phyloP scores from a whole-genome alignment of 768 basidiomycete genomes.

The Lactifluus pinguis region DNA sequence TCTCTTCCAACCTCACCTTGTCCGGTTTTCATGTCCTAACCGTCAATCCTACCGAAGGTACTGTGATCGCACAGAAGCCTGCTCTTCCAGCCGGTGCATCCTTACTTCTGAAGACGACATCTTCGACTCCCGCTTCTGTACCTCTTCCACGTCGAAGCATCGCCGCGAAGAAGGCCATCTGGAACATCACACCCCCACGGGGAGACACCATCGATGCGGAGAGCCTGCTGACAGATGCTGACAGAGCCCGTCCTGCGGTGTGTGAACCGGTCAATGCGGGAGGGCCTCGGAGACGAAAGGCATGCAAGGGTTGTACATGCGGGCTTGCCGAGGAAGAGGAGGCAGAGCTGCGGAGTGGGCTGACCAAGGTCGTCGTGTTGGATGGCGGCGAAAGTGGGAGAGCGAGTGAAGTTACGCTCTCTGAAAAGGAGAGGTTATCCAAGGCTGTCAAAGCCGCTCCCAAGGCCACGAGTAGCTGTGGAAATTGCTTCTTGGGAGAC shows the following conservation, averaged over 20 bases:
- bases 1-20: constrained; percentile 53
- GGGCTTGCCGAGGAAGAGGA: constrained; percentile 92
- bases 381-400: constrained; percentile 54
- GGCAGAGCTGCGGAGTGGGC: constrained; percentile 49
- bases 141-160: constrained; percentile 44
- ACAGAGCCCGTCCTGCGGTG: constrained; percentile 68
- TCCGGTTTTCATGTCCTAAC: constrained; percentile 58
- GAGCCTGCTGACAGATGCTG: constrained; percentile 72
- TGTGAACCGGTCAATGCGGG: constrained; percentile 54
- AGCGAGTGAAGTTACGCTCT: constrained; percentile 45
- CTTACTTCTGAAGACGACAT: constrained; percentile 34
- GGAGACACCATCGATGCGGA: constrained; percentile 76
- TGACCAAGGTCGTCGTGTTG: constrained; percentile 57
- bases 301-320: constrained; percentile 95
- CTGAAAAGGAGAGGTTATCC: constrained; percentile 56
- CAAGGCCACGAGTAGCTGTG: constrained; percentile 93
- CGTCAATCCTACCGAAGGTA: constrained; percentile 29
- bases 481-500: constrained; percentile 95
- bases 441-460: constrained; percentile 62
- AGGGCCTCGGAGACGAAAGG: constrained; percentile 69
- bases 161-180: constrained; percentile 80
- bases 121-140: constrained; percentile 6
- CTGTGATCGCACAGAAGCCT: constrained; percentile 66
- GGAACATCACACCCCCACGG: constrained; percentile 66
- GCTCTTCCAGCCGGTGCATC: constrained; percentile 34